Evolutionary conservation across 768 basidiomycete species (phyloP).

Genomic region (Harrya chromipes): DNA sequence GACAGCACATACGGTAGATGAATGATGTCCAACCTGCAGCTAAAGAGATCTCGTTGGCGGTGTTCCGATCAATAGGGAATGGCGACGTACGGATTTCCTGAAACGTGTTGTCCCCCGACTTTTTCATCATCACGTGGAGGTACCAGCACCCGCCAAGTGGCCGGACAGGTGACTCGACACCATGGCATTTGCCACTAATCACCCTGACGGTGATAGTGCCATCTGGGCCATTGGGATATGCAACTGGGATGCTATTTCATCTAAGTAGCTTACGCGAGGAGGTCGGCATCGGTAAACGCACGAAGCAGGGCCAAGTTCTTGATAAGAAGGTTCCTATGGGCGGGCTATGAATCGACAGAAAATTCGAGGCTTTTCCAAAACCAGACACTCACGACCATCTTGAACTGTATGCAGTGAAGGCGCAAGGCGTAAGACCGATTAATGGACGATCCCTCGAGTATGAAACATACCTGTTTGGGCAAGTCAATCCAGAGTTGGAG

Average conservation of each 20-base stretch:
- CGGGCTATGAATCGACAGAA: neutral
- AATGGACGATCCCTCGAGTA: neutral
- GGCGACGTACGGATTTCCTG: slow-evolving; percentile 71
- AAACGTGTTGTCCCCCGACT: slow-evolving; percentile 60
- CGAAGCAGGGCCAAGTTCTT: slow-evolving; percentile 70
- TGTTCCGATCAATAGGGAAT: neutral
- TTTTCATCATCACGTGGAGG: slow-evolving; percentile 72
- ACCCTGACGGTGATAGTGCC: slow-evolving; percentile 74
- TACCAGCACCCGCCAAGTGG: slow-evolving; percentile 95
- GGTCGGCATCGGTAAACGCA: slow-evolving; percentile 30
- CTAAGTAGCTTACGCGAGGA: neutral
- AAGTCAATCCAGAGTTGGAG: slow-evolving; percentile 88
- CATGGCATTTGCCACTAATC: slow-evolving; percentile 87
- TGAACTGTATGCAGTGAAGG: slow-evolving; percentile 48
- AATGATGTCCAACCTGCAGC: slow-evolving; percentile 90
- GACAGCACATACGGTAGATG: slow-evolving; percentile 59
- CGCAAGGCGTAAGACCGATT: slow-evolving; percentile 6
- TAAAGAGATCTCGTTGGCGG: slow-evolving; percentile 24
- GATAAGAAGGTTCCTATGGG: slow-evolving; percentile 70
- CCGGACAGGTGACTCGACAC: slow-evolving; percentile 81
- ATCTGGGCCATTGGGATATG: slow-evolving; percentile 66
- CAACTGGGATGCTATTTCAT: slow-evolving; percentile 60
- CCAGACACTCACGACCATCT: slow-evolving; percentile 58
- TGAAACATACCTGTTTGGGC: slow-evolving; percentile 54
- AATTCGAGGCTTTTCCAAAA: neutral